Evolutionary conservation across 2,329 filamentous ascomycete species (phyloP), one percentile per base, ranked within the genome.

Genomic region (Aspergillus novofumigatus): DNA sequence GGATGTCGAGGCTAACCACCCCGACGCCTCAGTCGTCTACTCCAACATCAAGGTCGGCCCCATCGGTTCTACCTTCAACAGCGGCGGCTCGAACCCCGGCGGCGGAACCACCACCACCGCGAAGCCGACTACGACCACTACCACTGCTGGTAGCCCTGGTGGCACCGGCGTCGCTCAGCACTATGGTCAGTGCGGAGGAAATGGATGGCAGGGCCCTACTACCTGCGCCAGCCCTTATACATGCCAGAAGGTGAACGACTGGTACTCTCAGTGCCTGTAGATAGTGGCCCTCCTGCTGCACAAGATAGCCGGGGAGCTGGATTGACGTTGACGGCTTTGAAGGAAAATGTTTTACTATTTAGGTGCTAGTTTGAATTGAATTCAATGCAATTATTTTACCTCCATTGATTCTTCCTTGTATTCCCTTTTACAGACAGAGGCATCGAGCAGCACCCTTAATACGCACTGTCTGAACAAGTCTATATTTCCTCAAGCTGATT

Each of bases 11-110:
- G 45, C 69, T 17, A 62, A 72, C 52, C 66, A 70, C 14, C 76
- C 82, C 45, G 75, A 78, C 71, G 72, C 83, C 53, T 76, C 76
- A 64, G 83, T 86, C 53, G 69, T 76, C 61, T 86, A 78, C 76
- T 84, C 81, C 62, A 84, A 85, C 77, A 84, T 85, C 77, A 80
- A 79, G 73, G 78, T 83, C 65, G 83, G 83, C 29, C 77, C 81
- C 57, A 80, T 86, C 67, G 78, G 78, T 67, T 81, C 79, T 49
- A 86, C 83, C 65, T 83, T 62, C 51, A 52, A 53, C 42, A 55
- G 51, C 41, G 58, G 42, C 11, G 41, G 54, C 3, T 58, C 55
- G 25, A 49, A 45, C 26, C 42, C 52, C 25, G 53, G 59, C 49
- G 29, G 54, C 26, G 10, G 49, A 25, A 32, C 42, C 48, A 51